These are phyloP conservation scores for Fragaria nilgerrensis DNA, from an alignment of 306 rosid genomes.

Conservation along the genomic window DNA sequence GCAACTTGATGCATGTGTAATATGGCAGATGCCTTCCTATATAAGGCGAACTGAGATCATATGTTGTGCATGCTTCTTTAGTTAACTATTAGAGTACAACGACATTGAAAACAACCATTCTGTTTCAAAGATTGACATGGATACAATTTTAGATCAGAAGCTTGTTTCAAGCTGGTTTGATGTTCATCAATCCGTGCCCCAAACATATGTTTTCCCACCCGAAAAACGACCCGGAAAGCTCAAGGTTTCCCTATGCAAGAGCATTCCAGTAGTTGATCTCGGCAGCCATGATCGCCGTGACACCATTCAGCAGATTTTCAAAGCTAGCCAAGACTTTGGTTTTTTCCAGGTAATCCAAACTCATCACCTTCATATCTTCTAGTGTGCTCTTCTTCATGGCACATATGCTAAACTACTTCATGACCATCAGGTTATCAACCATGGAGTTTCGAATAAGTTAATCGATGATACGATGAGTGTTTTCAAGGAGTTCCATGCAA, in stretches of 20 bases:
- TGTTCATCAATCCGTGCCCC: slow-evolving; percentile 23
- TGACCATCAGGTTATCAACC: slow-evolving; percentile 56
- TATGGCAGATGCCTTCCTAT: slow-evolving; percentile 8
- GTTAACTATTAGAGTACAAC: not conserved
- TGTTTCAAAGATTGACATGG: slow-evolving; percentile 14
- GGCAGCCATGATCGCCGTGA: slow-evolving; percentile 20
- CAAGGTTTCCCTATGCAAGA: slow-evolving; percentile 8
- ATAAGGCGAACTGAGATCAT: not conserved
- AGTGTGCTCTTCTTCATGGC: too few species aligned
- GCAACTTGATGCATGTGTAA: not conserved
- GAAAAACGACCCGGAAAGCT: slow-evolving; percentile 34
- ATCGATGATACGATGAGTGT: slow-evolving; percentile 38
- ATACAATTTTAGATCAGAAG: not conserved
- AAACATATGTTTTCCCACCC: slow-evolving; percentile 30
- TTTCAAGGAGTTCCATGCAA: slow-evolving; percentile 57
- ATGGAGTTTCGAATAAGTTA: slow-evolving; percentile 53
- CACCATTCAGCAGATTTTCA: slow-evolving; percentile 35
- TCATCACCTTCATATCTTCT: not conserved
- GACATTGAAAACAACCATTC: not conserved
- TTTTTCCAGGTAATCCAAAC: slow-evolving; percentile 54
- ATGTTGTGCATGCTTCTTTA: not conserved
- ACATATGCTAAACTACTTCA: not conserved
- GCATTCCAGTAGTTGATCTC: slow-evolving; percentile 58
- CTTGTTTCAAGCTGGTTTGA: slow-evolving; percentile 34
- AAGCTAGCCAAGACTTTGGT: slow-evolving; percentile 55